Conservation (phyloP, 1,139 yeast species). For the Lodderomyces jiufengensis region DNA sequence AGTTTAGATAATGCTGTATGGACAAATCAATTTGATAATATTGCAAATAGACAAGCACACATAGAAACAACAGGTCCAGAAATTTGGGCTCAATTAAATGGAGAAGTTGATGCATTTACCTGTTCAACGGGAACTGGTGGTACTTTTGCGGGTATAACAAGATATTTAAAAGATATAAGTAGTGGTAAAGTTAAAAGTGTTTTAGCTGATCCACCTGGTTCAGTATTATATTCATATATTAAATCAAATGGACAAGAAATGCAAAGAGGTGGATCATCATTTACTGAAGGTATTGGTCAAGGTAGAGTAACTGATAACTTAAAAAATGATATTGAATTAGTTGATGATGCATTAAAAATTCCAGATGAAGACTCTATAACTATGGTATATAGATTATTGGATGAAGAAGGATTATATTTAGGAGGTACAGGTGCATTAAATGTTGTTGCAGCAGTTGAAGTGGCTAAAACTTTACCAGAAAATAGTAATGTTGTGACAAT, state of each 20-base stretch:
- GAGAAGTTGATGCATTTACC: slow-evolving; percentile 80
- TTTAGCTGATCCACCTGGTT: slow-evolving; percentile 93
- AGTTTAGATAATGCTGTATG: slow-evolving; percentile 71
- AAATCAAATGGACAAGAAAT: slow-evolving; percentile 59
- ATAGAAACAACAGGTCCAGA: slow-evolving; percentile 90
- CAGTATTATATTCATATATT: slow-evolving; percentile 75
- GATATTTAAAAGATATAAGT: slow-evolving; percentile 67
- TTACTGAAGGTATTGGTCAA: slow-evolving; percentile 95
- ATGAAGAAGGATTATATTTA: slow-evolving; percentile 86
- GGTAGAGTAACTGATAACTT: slow-evolving; percentile 86
- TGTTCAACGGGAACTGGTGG: slow-evolving; percentile 94
- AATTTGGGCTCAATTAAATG: slow-evolving; percentile 81
- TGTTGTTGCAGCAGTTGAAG: slow-evolving; percentile 75
- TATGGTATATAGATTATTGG: slow-evolving; percentile 78
- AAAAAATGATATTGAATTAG: slow-evolving; percentile 61
- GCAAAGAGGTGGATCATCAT: slow-evolving; percentile 73
- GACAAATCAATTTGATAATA: slow-evolving; percentile 89
- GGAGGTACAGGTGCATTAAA: slow-evolving; percentile 87
- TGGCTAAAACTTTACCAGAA: slow-evolving; percentile 74
- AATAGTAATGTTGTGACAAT: slow-evolving; percentile 81
- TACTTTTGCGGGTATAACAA: slow-evolving; percentile 78
- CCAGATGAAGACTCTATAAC: slow-evolving; percentile 73
- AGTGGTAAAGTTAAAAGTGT: slow-evolving; percentile 55
- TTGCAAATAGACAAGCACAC: slow-evolving; percentile 85
- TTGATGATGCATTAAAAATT: slow-evolving; percentile 73